phyloP scores from a whole-genome alignment of 2,329 filamentous ascomycete genomes.

The Fusarium albidum region DNA sequence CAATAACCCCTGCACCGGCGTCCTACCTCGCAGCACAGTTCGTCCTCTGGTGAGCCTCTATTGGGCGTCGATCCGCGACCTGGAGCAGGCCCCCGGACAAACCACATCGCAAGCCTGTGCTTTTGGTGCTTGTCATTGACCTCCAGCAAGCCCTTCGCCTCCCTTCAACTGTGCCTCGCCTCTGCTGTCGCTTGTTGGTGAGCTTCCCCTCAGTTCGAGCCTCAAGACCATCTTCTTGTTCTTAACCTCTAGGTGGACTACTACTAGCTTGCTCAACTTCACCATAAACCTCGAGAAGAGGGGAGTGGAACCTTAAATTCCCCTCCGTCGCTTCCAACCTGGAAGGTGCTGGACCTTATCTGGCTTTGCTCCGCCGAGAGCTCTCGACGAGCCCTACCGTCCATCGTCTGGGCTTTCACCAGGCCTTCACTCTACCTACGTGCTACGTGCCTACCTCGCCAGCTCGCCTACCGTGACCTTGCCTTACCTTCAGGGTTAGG shows the following conservation, averaged over 20 bases:
- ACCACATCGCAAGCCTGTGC: conserved; percentile 25
- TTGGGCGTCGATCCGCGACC: conserved; percentile 31
- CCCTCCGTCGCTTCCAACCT: conserved; percentile 30
- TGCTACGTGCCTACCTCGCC: too few relatives aligned
- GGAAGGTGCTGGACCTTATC: too few relatives aligned
- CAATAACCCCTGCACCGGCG: conserved; percentile 27
- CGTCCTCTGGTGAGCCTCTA: conserved; percentile 16
- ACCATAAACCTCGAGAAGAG: conserved; percentile 20
- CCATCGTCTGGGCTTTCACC: neutral
- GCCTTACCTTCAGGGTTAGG: conserved; percentile 10
- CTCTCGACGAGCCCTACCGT: conserved; percentile 27
- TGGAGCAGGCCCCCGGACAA: conserved; percentile 21
- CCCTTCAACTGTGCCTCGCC: neutral
- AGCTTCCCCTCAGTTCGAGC: conserved; percentile 9
- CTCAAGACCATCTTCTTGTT: conserved; percentile 11
- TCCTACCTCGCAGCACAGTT: conserved; percentile 31
- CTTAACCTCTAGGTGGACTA: conserved; percentile 7
- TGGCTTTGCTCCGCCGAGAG: conserved; percentile 29
- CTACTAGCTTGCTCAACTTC: conserved; percentile 1
- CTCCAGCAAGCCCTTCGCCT: neutral
- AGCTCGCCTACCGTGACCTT: conserved; percentile 11
- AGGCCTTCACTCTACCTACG: neutral
- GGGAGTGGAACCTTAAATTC: conserved; percentile 41
- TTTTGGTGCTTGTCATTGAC: conserved; percentile 21
- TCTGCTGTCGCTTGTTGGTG: conserved; percentile 3